A percentile compares a stretch with the other conserved stretches of the same genome.
phyloP scores from a whole-genome alignment of 163 green algal genomes.

The Scenedesmus sp. region DNA sequence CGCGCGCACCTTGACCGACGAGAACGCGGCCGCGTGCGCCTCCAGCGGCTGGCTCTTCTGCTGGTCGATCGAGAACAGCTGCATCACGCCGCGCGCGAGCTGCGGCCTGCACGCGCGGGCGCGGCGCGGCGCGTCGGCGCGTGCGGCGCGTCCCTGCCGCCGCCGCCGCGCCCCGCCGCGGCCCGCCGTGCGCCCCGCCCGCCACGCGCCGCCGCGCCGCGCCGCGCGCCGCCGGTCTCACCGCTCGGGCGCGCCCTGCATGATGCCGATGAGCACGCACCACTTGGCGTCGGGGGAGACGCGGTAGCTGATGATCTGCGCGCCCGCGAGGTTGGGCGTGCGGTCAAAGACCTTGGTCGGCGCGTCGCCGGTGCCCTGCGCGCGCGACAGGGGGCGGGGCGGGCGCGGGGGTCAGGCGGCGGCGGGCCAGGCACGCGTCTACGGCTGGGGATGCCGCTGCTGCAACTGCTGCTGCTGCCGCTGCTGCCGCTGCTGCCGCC shows the following conservation, averaged over 20 bases:
- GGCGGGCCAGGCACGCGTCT: no score
- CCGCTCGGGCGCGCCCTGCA: slow-evolving; percentile 89
- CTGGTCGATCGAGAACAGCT: slow-evolving; percentile 98
- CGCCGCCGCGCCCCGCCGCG: neutral
- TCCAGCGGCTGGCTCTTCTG: slow-evolving; percentile 96
- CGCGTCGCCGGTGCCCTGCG: slow-evolving; percentile 74
- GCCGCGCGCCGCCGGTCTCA: slow-evolving; percentile 24
- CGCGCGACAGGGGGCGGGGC: neutral
- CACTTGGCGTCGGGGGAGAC: slow-evolving; percentile 91
- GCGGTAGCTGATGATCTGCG: slow-evolving; percentile 99
- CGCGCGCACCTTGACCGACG: slow-evolving; percentile 75
- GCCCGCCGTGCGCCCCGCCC: no score
- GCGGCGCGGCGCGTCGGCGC: neutral
- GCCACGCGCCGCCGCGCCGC: no score
- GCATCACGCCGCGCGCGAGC: slow-evolving; percentile 98
- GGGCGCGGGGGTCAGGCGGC: no score
- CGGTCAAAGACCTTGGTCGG: slow-evolving; percentile 96
- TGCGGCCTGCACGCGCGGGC: slow-evolving; percentile 73
- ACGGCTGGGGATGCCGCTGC: no score
- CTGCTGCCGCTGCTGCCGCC: neutral
- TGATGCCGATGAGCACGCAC: slow-evolving; percentile 98
- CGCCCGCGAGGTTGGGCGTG: slow-evolving; percentile 91
- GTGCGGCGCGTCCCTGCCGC: no score
- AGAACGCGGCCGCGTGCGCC: slow-evolving; percentile 96
- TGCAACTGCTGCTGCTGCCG: neutral